Evolutionary conservation across 164 flowering plant genomes (phyloP).

Genomic region (Echeveria elegans): DNA sequence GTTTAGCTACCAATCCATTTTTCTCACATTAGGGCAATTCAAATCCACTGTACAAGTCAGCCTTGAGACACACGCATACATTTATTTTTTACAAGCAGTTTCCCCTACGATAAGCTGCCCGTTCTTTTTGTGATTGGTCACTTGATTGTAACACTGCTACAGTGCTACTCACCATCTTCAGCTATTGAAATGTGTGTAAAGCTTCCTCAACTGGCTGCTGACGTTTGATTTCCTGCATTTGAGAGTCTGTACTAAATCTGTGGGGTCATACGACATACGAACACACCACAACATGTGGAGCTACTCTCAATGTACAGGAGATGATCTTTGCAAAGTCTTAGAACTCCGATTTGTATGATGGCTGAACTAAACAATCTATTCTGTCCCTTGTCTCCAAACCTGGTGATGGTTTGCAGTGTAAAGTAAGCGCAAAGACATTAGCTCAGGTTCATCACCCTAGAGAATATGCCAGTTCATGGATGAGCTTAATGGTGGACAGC

Average conservation of each 20-base stretch:
- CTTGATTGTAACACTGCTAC: background rate
- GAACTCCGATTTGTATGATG: too few species aligned
- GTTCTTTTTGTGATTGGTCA: background rate
- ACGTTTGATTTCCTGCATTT: background rate
- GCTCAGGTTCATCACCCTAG: background rate
- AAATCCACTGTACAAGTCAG: background rate
- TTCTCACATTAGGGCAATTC: background rate
- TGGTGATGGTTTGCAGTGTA: background rate
- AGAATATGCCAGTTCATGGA: too few species aligned
- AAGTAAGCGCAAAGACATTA: background rate
- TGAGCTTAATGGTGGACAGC: background rate
- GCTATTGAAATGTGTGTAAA: conserved; percentile 2
- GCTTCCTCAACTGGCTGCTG: background rate
- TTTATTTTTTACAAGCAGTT: background rate
- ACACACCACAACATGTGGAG: background rate
- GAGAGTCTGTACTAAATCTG: background rate
- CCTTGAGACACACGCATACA: background rate
- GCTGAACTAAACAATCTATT: too few species aligned
- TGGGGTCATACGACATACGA: background rate
- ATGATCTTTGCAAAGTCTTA: too few species aligned
- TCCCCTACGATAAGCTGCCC: background rate
- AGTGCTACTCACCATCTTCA: background rate
- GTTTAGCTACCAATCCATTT: background rate
- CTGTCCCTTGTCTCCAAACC: background rate
- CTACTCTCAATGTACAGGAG: too few species aligned